Base-by-base conservation (phyloP, 495 filamentous ascomycete genomes). In the Aspergillus olivimuriae region DNA sequence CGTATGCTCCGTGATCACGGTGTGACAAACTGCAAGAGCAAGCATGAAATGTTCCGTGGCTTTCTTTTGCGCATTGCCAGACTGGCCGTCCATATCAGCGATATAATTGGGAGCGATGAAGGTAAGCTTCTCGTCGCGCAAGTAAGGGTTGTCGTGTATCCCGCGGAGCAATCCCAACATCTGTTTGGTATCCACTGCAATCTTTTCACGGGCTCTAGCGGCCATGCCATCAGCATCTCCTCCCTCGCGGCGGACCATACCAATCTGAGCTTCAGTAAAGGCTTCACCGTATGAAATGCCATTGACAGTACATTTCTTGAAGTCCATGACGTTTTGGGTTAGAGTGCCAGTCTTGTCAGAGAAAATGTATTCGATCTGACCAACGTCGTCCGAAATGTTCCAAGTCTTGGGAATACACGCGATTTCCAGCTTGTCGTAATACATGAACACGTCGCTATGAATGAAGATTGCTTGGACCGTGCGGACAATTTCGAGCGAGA, bases 251-350 rank as follows among this genome's bases (percentile, higher is more conserved):
- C 88, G 86, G 61, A 92, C 86, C 85, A 97, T 90, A 32, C 94
- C 94, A 37, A 90, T 83, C 61, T 94, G 85, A 0, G 94, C 94
- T 63, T 99, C 94, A 0, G 94, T 97, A 57, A 94, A 97, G 0
- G 94, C 94, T 65, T 97, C 94, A 34, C 94, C 94, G 55, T 99
- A 99, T 7, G 90, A 78, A 41, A 89, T 74, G 8, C 94, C 92
- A 57, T 97, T 96, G 60, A 99, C 82, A 14, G 87, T 94, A 46
- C 81, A 85, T 58, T 99, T 99, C 63, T 96, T 97, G 78, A 96
- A 99, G 65, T 99, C 94, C 94, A 99, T 99, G 39, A 97, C 88
- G 58, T 99, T 99, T 56, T 99, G 94, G 4, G 94, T 99, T 52
- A 99, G 68, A 4, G 94, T 99, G 26, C 94, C 94, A 2, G 94